Evolutionary conservation across 2,329 filamentous ascomycete species (phyloP), one percentile per base, ranked within the genome.

Genomic region (Talaromyces rugulosus): DNA sequence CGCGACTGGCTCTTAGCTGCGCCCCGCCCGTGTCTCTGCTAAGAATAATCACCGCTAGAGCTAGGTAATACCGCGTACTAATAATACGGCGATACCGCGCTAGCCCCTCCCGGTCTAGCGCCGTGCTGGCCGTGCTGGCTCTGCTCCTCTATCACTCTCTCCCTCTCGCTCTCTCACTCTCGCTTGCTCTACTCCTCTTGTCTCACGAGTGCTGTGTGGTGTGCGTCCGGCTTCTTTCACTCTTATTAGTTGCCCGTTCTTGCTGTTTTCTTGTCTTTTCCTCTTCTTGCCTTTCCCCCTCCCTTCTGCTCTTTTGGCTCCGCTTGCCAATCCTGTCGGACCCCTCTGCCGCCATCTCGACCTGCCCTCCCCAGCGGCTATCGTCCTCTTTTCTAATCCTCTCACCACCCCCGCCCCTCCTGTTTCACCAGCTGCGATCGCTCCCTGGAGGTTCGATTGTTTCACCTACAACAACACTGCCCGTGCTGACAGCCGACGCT

Each of bases 401-500:
- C 62, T 56, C 55, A 40, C 63, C 53, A 47, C 42, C 50, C 53
- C 36, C 52, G 14, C 44, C 52, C 53, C 60, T 63, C 52, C 31
- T 58, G 55, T 62, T 51, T 62, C 60, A 54, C 53, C 51, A 36
- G 23, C 31, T 47, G 28, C 67, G 62, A 67, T 72, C 71, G 70
- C 75, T 75, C 74, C 74, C 74, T 68, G 75, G 75, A 68, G 75
- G 74, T 77, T 75, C 74, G 70, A 72, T 72, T 70, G 71, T 71
- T 69, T 71, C 67, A 67, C 28, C 14, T 31, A 27, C 50, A 16
- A 27, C 50, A 16, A n/a, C 12, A 28, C 50, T 53, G 50, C 27
- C 14, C 23, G 30, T 58, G 18, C 42, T 58, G 56, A 27, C 42
- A 30, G 18, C 28, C 42, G 30, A 18, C n/a, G 18, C 28, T 33